Evolutionary conservation across 1,284 basidiomycete genomes (phyloP).

Genomic region (Cronartium ribicola): DNA sequence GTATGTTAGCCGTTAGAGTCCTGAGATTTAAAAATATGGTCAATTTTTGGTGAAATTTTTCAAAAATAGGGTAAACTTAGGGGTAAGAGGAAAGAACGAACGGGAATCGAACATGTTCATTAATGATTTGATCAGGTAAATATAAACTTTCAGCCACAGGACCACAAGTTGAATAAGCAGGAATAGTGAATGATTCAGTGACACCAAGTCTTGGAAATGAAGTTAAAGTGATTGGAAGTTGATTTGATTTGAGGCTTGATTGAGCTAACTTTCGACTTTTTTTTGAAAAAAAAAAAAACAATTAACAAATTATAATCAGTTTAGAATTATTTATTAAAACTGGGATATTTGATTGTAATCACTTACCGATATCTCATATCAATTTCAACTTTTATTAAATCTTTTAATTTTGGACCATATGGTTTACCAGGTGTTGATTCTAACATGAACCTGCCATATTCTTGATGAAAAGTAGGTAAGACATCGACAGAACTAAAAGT

Average conservation of each 20-base stretch:
- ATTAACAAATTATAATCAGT: background rate
- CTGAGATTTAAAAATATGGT: constrained; percentile 54
- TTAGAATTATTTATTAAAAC: constrained; percentile 2
- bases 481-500: constrained; percentile 58
- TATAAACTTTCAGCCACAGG: constrained; percentile 85
- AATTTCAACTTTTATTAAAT: constrained; percentile 80
- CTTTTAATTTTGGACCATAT: constrained; percentile 77
- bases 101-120: constrained; percentile 96
- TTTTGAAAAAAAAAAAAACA: too few species aligned
- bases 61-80: background rate
- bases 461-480: constrained; percentile 93
- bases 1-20: constrained; percentile 92
- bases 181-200: constrained; percentile 82
- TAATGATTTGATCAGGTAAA: constrained; percentile 91
- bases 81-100: constrained; percentile 56
- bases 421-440: constrained; percentile 95
- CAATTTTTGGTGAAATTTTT: background rate
- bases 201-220: constrained; percentile 91
- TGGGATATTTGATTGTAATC: constrained; percentile 11
- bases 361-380: constrained; percentile 85
- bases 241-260: constrained; percentile 74
- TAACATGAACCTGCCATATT: constrained; percentile 98
- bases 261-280: constrained; percentile 75
- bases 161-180: constrained; percentile 71
- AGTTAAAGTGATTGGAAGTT: constrained; percentile 87